Percentiles rank a stretch among this genome's conserved stretches.
These are phyloP conservation scores for Talaromyces sp. DNA, from an alignment of 2,329 filamentous ascomycete species.

Conservation along the genomic window DNA sequence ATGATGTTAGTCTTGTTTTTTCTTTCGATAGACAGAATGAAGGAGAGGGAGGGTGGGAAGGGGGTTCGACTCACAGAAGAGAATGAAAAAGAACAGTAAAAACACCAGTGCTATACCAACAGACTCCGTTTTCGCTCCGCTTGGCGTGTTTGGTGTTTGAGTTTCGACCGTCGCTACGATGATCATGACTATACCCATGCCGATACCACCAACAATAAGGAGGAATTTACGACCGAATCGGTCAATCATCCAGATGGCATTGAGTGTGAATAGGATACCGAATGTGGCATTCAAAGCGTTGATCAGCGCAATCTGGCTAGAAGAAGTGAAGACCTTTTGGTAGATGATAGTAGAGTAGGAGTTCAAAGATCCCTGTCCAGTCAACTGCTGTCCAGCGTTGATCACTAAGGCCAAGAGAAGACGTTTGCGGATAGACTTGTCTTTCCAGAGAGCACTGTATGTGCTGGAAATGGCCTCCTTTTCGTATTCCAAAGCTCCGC, in stretches of 20 bases:
- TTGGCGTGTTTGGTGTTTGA: conserved; percentile 52
- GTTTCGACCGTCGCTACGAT: conserved; percentile 59
- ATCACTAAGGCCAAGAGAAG: conserved; percentile 63
- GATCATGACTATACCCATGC: conserved; percentile 69
- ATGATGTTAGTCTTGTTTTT: neutral
- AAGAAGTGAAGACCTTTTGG: conserved; percentile 63
- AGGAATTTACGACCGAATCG: conserved; percentile 68
- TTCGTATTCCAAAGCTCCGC: conserved; percentile 68
- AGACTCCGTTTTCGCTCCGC: conserved; percentile 54
- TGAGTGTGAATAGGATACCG: conserved; percentile 69
- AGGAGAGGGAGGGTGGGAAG: too few species aligned
- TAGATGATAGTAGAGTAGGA: conserved; percentile 72
- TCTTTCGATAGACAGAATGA: too few species aligned
- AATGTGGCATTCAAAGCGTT: conserved; percentile 72
- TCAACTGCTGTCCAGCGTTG: conserved; percentile 69
- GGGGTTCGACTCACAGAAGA: conserved; percentile 35
- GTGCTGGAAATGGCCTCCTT: conserved; percentile 63
- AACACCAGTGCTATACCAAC: conserved; percentile 68
- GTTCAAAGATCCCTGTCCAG: conserved; percentile 70
- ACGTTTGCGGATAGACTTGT: conserved; percentile 65
- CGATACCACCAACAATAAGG: conserved; percentile 64
- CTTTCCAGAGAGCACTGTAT: conserved; percentile 67
- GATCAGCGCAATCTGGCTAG: conserved; percentile 64
- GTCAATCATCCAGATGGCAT: conserved; percentile 70
- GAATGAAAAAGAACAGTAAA: conserved; percentile 62